Evolutionary conservation across 2,329 filamentous ascomycete genomes (phyloP), one percentile per base, ranked within the genome.

Genomic region (Cladosporium oxysporum): DNA sequence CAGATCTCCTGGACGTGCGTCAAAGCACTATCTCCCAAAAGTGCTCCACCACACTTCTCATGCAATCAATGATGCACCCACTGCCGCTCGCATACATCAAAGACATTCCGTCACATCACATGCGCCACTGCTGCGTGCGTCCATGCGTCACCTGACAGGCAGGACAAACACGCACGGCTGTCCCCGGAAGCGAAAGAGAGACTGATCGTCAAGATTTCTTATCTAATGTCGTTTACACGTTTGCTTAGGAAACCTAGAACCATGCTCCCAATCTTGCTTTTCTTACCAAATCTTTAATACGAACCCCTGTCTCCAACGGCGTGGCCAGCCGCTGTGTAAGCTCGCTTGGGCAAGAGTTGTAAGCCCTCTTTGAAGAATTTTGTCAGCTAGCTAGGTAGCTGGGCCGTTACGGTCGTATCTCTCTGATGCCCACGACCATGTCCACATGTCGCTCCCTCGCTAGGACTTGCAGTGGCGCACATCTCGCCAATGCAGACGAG

Each of bases 401-500:
- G 41, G n/a, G 41, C 41, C 41, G 41, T 47, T 47, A 47, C 41
- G 52, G 18, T 55, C 52, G 52, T 55, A 55, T 55, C 41, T 41
- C 37, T 11, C 41, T 47, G n/a, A 8, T 44, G 18, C 37, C 37
- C 41, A 47, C n/a, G 41, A 55, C 28, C 52, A 55, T 33, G 52
- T 33, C 37, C 37, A 44, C 28, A 55, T 53, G 14, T 53, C 7
- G 35, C 41, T 21, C 41, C 37, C 52, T 55, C 52, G 52, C 52
- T 55, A 55, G 41, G 7, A 47, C 41, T 31, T 55, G 28, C 52
- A 55, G 52, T 55, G 52, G 52, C 52, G 52, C 52, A 21, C 29
- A 55, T 55, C 52, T 33, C 52, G 52, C 52, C 52, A 55, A 55
- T 55, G 52, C 52, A 55, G 28, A 55, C 18, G 52, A 55, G 52